These are phyloP conservation scores for Syzygium jambos DNA, from an alignment of 345 rosid species.

Conservation along the genomic window DNA sequence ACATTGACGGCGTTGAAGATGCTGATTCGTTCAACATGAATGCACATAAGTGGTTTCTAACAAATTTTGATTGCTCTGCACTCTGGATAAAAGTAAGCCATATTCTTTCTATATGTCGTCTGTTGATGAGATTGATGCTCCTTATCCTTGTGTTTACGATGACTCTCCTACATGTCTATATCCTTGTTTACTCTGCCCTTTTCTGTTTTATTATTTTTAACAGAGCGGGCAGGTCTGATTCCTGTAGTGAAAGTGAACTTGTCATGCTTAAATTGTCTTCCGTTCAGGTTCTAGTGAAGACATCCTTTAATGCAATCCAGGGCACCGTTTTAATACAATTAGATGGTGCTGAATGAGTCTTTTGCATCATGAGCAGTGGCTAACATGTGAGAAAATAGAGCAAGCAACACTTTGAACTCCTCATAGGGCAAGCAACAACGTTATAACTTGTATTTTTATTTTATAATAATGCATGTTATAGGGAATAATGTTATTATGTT, in stretches of 20 bases:
- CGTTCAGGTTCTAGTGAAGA: not conserved
- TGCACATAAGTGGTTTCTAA: conserved; percentile 89
- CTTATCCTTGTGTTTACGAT: not conserved
- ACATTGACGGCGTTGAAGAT: conserved; percentile 75
- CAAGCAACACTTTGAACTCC: not conserved
- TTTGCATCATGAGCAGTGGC: not conserved
- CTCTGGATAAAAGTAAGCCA: conserved; percentile 83
- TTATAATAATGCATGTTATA: not conserved
- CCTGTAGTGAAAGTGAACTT: not conserved
- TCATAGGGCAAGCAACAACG: not conserved
- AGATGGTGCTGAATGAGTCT: not conserved
- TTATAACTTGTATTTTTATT: not conserved
- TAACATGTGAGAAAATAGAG: not conserved
- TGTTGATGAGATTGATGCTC: not conserved
- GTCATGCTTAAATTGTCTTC: not conserved
- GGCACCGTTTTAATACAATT: not conserved
- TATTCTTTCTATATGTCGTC: not conserved
- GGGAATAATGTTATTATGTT: not conserved
- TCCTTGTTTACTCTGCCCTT: not conserved
- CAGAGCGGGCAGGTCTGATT: not conserved
- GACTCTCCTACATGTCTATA: not conserved
- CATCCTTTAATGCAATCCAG: not conserved
- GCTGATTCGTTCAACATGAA: conserved; percentile 94
- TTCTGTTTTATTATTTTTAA: not conserved
- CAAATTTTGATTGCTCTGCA: conserved; percentile 78